A percentile compares a stretch with the other conserved stretches of the same genome.
phyloP scores from a whole-genome alignment of 2,329 filamentous ascomycete species.

The Pestalotiopsis sp. region DNA sequence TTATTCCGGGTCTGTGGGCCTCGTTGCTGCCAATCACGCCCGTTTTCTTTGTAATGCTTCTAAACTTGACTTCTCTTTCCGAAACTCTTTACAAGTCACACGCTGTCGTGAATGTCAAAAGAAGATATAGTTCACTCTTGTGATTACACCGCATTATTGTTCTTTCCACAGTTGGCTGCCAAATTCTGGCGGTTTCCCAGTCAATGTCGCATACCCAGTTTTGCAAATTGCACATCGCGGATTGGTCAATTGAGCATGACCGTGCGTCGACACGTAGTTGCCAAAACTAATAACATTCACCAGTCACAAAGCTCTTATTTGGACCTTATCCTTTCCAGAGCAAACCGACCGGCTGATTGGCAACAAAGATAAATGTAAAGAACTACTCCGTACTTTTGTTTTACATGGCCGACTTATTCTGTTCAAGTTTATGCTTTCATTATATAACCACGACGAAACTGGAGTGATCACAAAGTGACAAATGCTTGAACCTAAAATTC shows the following conservation, averaged over 20 bases:
- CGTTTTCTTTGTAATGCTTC: not conserved
- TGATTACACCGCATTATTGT: too few relatives aligned
- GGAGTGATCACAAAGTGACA: too few relatives aligned
- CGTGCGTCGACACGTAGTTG: not conserved
- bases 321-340: not conserved
- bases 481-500: too few relatives aligned
- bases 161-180: not conserved
- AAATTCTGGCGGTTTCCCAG: not conserved
- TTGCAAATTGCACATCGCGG: not conserved
- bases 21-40: not conserved
- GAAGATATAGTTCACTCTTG: not conserved
- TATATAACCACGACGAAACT: too few relatives aligned
- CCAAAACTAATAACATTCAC: not conserved
- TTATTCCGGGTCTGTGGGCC: constrained; percentile 6
- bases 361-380: not conserved
- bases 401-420: too few relatives aligned
- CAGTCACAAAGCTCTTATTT: not conserved
- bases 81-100: not conserved
- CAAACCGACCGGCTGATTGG: not conserved
- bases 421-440: too few relatives aligned
- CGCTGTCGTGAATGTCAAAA: not conserved
- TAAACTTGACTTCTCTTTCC: not conserved
- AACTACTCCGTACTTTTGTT: too few relatives aligned
- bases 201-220: not conserved
- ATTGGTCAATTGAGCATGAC: not conserved